A percentile compares a stretch with the other conserved stretches of the same genome.
Evolutionary conservation across 441 rosid genomes (phyloP).

Genomic region (Melastoma candidum): DNA sequence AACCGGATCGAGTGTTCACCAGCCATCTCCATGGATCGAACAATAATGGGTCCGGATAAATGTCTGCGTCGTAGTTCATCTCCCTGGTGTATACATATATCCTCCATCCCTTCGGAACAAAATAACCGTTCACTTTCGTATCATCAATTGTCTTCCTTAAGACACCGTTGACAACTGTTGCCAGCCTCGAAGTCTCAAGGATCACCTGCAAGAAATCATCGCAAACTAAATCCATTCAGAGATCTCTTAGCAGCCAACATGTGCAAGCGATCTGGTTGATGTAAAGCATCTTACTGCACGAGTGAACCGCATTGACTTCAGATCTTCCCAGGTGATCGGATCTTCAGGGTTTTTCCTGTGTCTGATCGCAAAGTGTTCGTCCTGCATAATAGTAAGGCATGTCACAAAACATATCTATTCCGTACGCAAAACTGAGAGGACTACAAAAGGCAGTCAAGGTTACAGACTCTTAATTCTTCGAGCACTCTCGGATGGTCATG

Average conservation of each 20-base stretch:
- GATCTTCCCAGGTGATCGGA: not conserved
- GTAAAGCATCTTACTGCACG: not conserved
- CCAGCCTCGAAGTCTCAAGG: slow-evolving; percentile 5
- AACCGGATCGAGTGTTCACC: slow-evolving; percentile 1
- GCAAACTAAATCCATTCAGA: too few species aligned
- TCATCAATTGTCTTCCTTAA: slow-evolving; percentile 2
- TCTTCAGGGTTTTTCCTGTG: not conserved
- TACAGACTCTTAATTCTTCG: not conserved
- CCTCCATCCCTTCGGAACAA: slow-evolving; percentile 35
- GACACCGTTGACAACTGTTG: slow-evolving; percentile 2
- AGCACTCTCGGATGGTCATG: not conserved
- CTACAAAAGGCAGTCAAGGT: not conserved
- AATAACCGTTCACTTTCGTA: slow-evolving; percentile 1
- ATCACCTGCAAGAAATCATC: not conserved
- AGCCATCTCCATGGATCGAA: slow-evolving; percentile 49
- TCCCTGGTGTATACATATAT: slow-evolving; percentile 36
- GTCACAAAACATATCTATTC: not conserved
- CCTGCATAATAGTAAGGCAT: not conserved
- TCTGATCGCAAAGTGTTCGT: not conserved
- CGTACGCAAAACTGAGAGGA: not conserved
- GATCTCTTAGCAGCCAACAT: not conserved
- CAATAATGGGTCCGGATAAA: slow-evolving; percentile 25
- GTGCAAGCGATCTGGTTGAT: not conserved
- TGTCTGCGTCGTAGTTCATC: slow-evolving; percentile 27
- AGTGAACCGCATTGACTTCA: not conserved